Base-by-base conservation (phyloP, 2,329 filamentous ascomycete species). In the Metarhizium robertsii region DNA sequence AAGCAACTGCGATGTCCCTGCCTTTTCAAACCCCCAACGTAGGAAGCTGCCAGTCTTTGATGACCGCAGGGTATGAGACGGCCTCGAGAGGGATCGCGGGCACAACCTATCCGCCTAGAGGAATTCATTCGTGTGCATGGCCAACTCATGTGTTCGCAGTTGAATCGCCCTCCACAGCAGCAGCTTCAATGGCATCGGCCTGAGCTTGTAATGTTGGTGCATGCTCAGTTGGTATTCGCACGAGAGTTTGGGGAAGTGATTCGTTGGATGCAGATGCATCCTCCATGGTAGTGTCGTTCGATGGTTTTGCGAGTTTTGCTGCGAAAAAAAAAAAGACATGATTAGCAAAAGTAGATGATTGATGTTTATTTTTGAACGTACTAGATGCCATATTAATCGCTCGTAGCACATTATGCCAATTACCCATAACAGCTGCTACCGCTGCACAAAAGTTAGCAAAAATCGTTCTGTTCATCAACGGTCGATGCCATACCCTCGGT, bases 361-460 rank as follows among this genome's bases (percentile, higher is more conserved):
- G 11, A 48, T 55, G 8, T 20, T 32, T 73, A 42, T 47, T 20
- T 29, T 13, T 18, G 10, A 52, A 53, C 83, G 66, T 78, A 92
- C 88, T 80, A 58, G 87, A 92, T 59, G 90, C 90, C 87, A 94
- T 92, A 66, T 87, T 87, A 65, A 95, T 92, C 46, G 88, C 88
- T 61, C 87, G 79, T 58, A 95, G 78, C 60, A 95, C 89, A 63
- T 90, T 92, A 69, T 92, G 87, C 90, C 90, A 95, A 69, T 94
- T 95, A 53, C 86, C 82, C 67, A 95, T 76, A 25, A 95, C 89
- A n/a, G 86, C 81, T 43, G 90, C 89, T 64, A 95, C 90, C 58
- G 87, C 88, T 90, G 67, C 50, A 59, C 61, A 53, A 55, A 57
- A n/a, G 59, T 71, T 47, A 69, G 64, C 52, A 53, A 53, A n/a